Base-by-base conservation (phyloP, 495 filamentous ascomycete species). In the Trichoderma orchidacearum region DNA sequence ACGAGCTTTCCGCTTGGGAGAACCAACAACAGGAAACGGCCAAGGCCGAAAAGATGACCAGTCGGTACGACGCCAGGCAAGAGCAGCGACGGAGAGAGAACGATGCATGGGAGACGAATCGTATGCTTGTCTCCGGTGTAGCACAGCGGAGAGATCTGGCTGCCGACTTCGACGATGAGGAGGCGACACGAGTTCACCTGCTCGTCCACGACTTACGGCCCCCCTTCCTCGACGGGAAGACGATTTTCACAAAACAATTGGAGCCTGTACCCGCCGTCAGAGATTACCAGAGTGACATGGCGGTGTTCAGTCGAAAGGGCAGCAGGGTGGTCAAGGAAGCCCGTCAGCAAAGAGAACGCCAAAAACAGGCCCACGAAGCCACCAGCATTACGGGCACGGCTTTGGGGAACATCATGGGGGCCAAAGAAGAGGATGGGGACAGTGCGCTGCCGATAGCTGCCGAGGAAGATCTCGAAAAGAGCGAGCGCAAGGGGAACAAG, bases 201-300 rank as follows among this genome's bases (percentile, higher is more conserved):
- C 77, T 97, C 17, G 86, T 96, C 5, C 94, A 97, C 66, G 93
- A 97, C 65, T 78, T 99, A 2, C 89, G 86, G 58, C 94, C 94
- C 12, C 94, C 94, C 0, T 99, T 99, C 63, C 72, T 99, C 56
- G 93, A 99, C 72, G 94, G 94, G 15, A 82, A 88, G 55, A 95
- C 81, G 53, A 85, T 99, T 31, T 99, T 99, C 67, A 97, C 94
- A 2, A 96, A 96, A 68, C 94, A 99, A 71, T 70, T 97, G 50
- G 94, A 97, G 51, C 94, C 94, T 0, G 86, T 99, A 4, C 89
- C 91, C 4, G 94, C 94, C 8, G 85, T 99, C 12, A 79, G 85
- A 13, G 94, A 99, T 66, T 85, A 89, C 13, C 93, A 97, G 68
- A 97, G 94, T 67, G 94, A 99, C 63, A 95, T 99, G 94, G 94